Evolutionary conservation across 129 eudicot genomes (phyloP), one percentile per base, ranked within the genome.

Genomic region (Flaveria robusta): DNA sequence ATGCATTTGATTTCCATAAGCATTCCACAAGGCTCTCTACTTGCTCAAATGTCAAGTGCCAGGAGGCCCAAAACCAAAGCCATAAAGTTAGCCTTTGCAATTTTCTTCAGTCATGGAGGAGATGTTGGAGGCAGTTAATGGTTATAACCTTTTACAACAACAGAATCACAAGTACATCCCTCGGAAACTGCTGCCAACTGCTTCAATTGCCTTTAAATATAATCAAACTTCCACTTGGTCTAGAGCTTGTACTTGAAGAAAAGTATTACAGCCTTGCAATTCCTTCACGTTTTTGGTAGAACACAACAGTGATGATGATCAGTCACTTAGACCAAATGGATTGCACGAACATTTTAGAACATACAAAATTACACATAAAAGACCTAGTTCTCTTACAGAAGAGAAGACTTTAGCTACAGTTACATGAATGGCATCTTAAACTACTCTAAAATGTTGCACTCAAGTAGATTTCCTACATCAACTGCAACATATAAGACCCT

Each of bases 381-480:
- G 12, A 34, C 42, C 67, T 22, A 55, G 22, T 72, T 52, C 55
- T 52, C 67, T 37, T 72, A 55, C 52, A 56, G 49, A 18, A 71
- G 50, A 10, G 45, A 18, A 18, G 75, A 71, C 75, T 52, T 52
- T 5, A 23, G 7, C 65, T 55, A 22, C 67, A 55, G 67, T 55
- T 54, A 55, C 77, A 72, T 16, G 20, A 72, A 31, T 20, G 15
- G 10, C 15, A 54, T 27, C 75, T 71, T 72, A 72, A 72, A 37
- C 19, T 39, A 37, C 39, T 51, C 63, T 71, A 50, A 71, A 70
- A 19, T 2, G 45, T 29, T 7, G 54, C 66, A 72, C 77, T 51
- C 22, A 65, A 54, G 13, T 29, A 64, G 56, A 34, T 24, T 20
- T 72, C 37, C 66, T 72, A 39, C 52, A 56, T 18, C 15, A 54